phyloP scores from a whole-genome alignment of 768 basidiomycete genomes.

The Suillus variegatus region DNA sequence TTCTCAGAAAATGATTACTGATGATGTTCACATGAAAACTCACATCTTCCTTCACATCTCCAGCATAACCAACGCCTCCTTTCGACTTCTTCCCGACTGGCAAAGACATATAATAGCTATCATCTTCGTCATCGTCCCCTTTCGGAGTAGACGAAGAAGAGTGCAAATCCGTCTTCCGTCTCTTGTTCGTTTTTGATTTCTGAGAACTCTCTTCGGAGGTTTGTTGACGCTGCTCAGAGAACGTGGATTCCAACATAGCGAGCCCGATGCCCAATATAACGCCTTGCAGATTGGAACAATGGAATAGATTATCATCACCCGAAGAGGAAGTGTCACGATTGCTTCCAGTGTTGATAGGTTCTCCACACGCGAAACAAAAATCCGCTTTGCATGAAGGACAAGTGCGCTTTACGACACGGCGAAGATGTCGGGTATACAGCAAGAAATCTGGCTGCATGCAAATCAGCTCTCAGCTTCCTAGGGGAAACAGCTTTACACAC shows the following conservation, averaged over 20 bases:
- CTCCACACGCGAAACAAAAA: constrained; percentile 79
- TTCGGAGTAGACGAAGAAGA: constrained; percentile 21
- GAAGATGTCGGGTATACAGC: constrained; percentile 66
- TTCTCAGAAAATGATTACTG: constrained; percentile 11
- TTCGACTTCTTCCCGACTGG: constrained; percentile 64
- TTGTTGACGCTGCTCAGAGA: constrained; percentile 53
- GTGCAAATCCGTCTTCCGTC: constrained; percentile 39
- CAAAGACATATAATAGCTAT: constrained; percentile 42
- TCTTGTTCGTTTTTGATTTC: constrained; percentile 39
- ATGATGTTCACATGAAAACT: constrained; percentile 30
- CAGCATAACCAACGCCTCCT: constrained; percentile 87
- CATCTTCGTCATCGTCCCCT: constrained; percentile 58
- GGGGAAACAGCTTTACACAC: constrained; percentile 49
- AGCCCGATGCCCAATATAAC: constrained; percentile 90
- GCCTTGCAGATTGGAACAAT: constrained; percentile 89
- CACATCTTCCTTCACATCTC: constrained; percentile 83
- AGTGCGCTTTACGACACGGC: constrained; percentile 52
- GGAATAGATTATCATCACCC: constrained; percentile 68
- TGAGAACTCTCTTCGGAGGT: constrained; percentile 25
- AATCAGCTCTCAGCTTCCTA: constrained; percentile 8
- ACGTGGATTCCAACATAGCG: constrained; percentile 78
- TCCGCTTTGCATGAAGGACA: constrained; percentile 64
- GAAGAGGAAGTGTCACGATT: constrained; percentile 43
- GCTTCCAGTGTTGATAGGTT: constrained; percentile 51
- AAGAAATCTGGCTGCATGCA: constrained; percentile 66